Percentiles rank a stretch among this genome's conserved stretches.
phyloP scores from a whole-genome alignment of 106 monocot genomes.

The Gastrodia elata region DNA sequence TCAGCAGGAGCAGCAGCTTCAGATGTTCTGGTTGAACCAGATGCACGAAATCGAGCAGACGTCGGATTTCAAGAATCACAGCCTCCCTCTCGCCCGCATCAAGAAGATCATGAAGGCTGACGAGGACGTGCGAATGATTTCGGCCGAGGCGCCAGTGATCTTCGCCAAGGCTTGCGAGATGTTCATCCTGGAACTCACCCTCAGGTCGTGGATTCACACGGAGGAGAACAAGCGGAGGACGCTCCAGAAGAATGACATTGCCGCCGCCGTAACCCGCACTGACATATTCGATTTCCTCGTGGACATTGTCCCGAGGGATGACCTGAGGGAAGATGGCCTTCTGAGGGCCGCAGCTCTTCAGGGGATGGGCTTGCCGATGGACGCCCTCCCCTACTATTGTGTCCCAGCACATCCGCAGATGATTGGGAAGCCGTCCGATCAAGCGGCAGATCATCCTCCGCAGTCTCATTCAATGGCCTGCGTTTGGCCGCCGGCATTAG shows the following conservation, averaged over 20 bases:
- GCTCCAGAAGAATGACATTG: constrained; percentile 69
- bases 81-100: constrained; percentile 37
- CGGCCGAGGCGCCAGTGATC: constrained; percentile 37
- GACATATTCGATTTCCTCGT: constrained; percentile 79
- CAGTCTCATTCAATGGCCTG: constrained; percentile 6
- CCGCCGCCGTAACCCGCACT: constrained; percentile 51
- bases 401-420: constrained; percentile 31
- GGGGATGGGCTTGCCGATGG: constrained; percentile 25
- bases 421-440: constrained; percentile 28
- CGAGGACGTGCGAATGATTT: constrained; percentile 38
- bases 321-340: constrained; percentile 56
- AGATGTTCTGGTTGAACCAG: constrained; percentile 45
- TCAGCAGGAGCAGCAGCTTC: constrained; percentile 51
- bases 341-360: constrained; percentile 30
- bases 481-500: constrained; percentile 8
- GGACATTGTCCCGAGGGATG: constrained; percentile 66
- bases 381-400: constrained; percentile 35
- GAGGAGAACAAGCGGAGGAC: constrained; percentile 77
- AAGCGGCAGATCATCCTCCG: background rate
- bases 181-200: constrained; percentile 63
- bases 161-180: constrained; percentile 64
- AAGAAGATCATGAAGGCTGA: constrained; percentile 58
- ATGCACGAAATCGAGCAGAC: constrained; percentile 37
- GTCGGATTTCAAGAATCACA: constrained; percentile 30
- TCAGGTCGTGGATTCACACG: constrained; percentile 60